Evolutionary conservation across 495 filamentous ascomycete species (phyloP), one percentile per base, ranked within the genome.

Genomic region (Terfezia boudieri): DNA sequence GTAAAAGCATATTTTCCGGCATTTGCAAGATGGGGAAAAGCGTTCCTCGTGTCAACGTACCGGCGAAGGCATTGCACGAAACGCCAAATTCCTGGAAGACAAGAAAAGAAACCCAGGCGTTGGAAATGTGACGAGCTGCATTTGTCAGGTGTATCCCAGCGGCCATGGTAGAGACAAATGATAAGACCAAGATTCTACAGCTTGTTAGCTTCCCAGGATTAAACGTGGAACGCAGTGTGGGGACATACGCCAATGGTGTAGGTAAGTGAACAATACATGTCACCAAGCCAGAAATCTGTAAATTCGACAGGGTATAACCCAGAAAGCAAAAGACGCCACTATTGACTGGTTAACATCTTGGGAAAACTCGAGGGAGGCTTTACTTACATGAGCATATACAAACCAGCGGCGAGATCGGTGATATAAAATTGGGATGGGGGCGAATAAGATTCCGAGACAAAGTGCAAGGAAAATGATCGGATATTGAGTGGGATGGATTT

Each of bases 241-340:
- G 2, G 7, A 77, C 85, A 72, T 74, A 93, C 86, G 23, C 84
- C 81, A 63, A 86, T 82, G 35, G 80, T 73, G 67, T 98, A 96
- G 8, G 86, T 90, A 53, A 87, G 75, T 6, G 90, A 96, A 65
- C 90, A 96, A 63, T 85, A 93, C 74, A 96, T 95, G 64, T 98
- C 90, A 14, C 90, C 90, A 0, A 96, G 73, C 67, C 94, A 98
- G 70, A 98, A 96, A 65, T 98, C 90, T 56, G 86, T 78, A 63
- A 96, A 98, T 65, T 95, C 90, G 17, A 98, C 90, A 9, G 83
- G 86, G 66, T 87, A 94, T 10, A 90, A 60, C 12, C 90, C 90
- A 16, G 90, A 83, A 20, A 86, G 73, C 50, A 92, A 69, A 26
- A 96, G 69, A 56, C 90, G 82, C 72, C 80, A 92, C 86, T 94